Percentiles rank a stretch among this genome's conserved stretches.
These are phyloP conservation scores for Elsinoe fawcettii DNA, from an alignment of 2,329 filamentous ascomycete species.

Conservation along the genomic window DNA sequence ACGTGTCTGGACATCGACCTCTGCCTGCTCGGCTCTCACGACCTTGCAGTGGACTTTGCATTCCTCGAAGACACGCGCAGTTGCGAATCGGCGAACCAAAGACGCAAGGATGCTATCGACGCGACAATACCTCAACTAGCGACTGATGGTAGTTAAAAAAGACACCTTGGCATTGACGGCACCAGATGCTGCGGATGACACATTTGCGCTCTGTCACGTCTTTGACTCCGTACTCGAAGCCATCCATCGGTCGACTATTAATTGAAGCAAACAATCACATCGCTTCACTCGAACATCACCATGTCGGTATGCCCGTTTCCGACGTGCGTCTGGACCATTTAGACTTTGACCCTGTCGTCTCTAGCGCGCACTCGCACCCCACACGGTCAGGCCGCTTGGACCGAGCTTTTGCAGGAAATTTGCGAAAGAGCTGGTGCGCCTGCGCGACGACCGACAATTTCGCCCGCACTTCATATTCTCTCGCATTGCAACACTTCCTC, in stretches of 20 bases:
- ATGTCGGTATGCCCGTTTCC: not conserved
- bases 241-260: not conserved
- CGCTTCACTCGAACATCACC: not conserved
- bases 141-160: too few relatives aligned
- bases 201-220: not conserved
- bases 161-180: too few relatives aligned
- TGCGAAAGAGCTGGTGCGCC: conserved; percentile 5
- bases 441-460: conserved; percentile 3
- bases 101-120: too few relatives aligned
- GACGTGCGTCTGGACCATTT: conserved; percentile 1
- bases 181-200: too few relatives aligned
- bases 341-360: conserved; percentile 1
- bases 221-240: not conserved
- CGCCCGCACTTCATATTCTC: not conserved
- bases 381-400: conserved; percentile 4
- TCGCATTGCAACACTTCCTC: not conserved
- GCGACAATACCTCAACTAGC: too few relatives aligned
- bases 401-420: conserved; percentile 8
- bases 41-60: not conserved
- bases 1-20: too few relatives aligned
- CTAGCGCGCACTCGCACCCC: not conserved
- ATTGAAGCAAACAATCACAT: not conserved
- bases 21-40: not conserved
- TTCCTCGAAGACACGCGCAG: not conserved
- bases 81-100: not conserved